These are phyloP conservation scores for Colletotrichum godetiae DNA, from an alignment of 2,329 filamentous ascomycete species.

Conservation along the genomic window DNA sequence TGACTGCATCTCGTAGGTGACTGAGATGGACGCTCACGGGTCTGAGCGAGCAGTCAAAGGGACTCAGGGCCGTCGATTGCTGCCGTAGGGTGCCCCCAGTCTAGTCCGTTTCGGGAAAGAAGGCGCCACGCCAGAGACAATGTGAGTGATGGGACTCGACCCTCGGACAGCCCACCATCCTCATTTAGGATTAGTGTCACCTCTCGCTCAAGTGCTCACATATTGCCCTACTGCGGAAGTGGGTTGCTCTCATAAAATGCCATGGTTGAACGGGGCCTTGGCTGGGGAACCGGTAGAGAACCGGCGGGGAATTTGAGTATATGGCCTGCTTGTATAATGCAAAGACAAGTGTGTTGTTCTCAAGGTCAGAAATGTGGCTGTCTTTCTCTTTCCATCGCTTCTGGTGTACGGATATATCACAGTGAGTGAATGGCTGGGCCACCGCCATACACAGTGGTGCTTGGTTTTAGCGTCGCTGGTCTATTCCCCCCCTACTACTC, in stretches of 20 bases:
- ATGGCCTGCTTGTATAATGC: background rate
- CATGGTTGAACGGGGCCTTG: background rate
- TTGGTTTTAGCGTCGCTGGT: background rate
- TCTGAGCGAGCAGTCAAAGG: conserved; percentile 24
- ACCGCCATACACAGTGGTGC: background rate
- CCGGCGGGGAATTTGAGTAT: background rate
- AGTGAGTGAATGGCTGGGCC: background rate
- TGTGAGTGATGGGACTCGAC: conserved; percentile 19
- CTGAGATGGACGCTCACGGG: conserved; percentile 16
- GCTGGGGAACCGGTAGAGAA: conserved; percentile 12
- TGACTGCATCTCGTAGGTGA: background rate
- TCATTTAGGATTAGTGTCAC: background rate
- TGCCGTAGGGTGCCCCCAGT: background rate
- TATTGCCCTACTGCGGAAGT: background rate
- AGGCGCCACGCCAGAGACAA: background rate
- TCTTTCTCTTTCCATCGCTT: background rate
- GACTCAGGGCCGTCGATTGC: conserved; percentile 4
- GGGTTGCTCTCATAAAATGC: background rate
- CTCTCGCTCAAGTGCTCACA: background rate
- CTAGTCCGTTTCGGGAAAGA: conserved; percentile 2
- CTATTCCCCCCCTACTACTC: background rate
- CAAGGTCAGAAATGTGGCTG: background rate
- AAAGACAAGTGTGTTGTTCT: background rate
- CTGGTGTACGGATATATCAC: no score
- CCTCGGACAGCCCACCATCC: background rate